Percentiles rank a stretch among this genome's conserved stretches.
phyloP scores from a whole-genome alignment of 768 basidiomycete species.

The Xerocomus brunneocitrinus region DNA sequence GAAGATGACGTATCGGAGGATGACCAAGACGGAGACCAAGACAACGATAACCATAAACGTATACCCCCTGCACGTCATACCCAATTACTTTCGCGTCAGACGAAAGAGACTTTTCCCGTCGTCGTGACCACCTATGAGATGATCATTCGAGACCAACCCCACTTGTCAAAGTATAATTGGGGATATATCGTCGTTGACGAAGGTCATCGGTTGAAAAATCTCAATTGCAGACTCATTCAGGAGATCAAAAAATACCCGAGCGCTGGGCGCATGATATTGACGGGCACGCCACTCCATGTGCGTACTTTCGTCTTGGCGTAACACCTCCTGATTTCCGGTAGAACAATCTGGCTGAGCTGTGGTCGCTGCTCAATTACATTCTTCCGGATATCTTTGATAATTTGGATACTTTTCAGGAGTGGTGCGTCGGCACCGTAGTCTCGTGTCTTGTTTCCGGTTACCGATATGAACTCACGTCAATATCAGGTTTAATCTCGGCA shows the following conservation, averaged over 20 bases:
- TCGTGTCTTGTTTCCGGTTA: not conserved
- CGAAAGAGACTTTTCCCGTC: constrained; percentile 58
- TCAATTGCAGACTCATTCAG: constrained; percentile 83
- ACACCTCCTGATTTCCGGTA: constrained; percentile 30
- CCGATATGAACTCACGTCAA: constrained; percentile 5
- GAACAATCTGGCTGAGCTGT: constrained; percentile 94
- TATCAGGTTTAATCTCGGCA: constrained; percentile 66
- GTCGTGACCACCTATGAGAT: constrained; percentile 92
- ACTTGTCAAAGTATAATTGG: constrained; percentile 66
- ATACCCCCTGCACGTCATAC: constrained; percentile 21
- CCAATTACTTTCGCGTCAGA: constrained; percentile 12
- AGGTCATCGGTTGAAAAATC: constrained; percentile 92
- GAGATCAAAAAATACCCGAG: constrained; percentile 85
- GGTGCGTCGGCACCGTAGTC: constrained; percentile 40
- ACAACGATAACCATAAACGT: constrained; percentile 8
- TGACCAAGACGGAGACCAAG: constrained; percentile 9
- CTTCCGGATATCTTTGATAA: constrained; percentile 92
- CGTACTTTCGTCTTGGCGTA: constrained; percentile 18
- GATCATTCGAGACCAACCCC: constrained; percentile 74
- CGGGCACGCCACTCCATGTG: constrained; percentile 94
- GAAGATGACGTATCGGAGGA: constrained; percentile 8
- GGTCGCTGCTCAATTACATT: constrained; percentile 94
- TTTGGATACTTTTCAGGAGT: constrained; percentile 84
- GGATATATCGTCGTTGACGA: constrained; percentile 96
- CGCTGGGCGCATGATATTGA: constrained; percentile 88